Conservation (phyloP, 768 basidiomycete genomes). For the Suillus ampliporus region DNA sequence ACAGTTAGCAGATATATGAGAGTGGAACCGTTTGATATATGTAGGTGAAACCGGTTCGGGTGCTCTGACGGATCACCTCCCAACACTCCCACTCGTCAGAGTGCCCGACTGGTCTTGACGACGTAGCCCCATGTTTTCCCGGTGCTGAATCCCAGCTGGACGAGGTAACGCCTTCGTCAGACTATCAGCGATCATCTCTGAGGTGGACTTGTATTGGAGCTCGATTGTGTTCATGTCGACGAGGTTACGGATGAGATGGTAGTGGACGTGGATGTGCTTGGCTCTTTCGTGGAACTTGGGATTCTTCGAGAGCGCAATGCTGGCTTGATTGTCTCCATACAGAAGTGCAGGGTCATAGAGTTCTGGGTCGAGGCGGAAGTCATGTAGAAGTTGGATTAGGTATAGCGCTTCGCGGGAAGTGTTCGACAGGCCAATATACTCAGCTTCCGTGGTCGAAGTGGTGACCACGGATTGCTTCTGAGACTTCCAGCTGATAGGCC, state of each 20-base stretch:
- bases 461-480: not conserved
- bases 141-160: not conserved
- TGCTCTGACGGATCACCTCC: too few species aligned
- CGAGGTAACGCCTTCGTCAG: not conserved
- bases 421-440: not conserved
- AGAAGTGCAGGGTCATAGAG: constrained; percentile 17
- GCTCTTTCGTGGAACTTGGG: constrained; percentile 34
- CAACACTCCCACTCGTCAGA: not conserved
- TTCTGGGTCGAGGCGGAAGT: constrained; percentile 17
- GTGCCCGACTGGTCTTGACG: not conserved
- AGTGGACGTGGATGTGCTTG: constrained; percentile 42
- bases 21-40: too few species aligned
- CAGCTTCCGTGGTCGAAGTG: not conserved
- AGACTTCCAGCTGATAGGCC: not conserved
- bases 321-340: constrained; percentile 37
- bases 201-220: not conserved
- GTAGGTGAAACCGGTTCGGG: too few species aligned
- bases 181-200: not conserved
- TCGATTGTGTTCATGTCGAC: not conserved
- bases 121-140: not conserved
- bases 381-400: constrained; percentile 11
- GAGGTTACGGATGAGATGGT: constrained; percentile 29
- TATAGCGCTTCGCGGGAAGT: not conserved
- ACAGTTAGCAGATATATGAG: too few species aligned
- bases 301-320: constrained; percentile 31